phyloP scores from a whole-genome alignment of 352 stramenopile species.

The Phytophthora colocasiae region DNA sequence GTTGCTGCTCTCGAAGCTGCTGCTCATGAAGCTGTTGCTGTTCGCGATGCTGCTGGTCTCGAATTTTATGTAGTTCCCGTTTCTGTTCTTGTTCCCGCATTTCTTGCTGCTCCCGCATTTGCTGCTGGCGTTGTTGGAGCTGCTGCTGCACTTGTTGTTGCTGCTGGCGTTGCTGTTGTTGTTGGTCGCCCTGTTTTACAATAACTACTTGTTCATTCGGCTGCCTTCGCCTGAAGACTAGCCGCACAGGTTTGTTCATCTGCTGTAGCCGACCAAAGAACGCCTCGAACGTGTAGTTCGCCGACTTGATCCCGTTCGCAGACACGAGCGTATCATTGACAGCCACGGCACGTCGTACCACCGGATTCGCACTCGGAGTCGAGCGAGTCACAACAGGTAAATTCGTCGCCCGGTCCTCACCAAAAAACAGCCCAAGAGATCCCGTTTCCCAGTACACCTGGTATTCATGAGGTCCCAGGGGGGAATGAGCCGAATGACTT shows the following conservation, averaged over 20 bases:
- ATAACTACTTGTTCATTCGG: conserved; percentile 40
- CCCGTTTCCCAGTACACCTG: conserved; percentile 86
- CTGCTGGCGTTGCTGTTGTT: conserved; percentile 34
- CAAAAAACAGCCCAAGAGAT: conserved; percentile 86
- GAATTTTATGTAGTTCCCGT: conserved; percentile 24
- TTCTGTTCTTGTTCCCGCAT: conserved; percentile 32
- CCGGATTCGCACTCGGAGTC: conserved; percentile 67
- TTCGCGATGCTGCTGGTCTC: conserved; percentile 23
- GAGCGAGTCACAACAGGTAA: conserved; percentile 83
- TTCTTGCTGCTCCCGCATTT: conserved; percentile 29
- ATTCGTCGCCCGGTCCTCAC: conserved; percentile 70
- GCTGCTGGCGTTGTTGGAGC: conserved; percentile 34
- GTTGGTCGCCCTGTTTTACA: conserved; percentile 41
- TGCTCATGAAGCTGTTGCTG: not conserved
- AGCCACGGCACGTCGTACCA: conserved; percentile 74
- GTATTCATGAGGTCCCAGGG: conserved; percentile 50
- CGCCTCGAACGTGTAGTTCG: conserved; percentile 78
- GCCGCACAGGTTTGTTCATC: conserved; percentile 84
- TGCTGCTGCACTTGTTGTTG: conserved; percentile 34
- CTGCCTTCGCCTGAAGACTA: conserved; percentile 69
- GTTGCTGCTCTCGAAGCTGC: conserved; percentile 14
- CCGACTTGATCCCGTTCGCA: conserved; percentile 74
- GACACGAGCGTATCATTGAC: conserved; percentile 84
- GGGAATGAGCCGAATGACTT: conserved; percentile 15
- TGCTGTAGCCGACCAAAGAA: conserved; percentile 87